Percentiles rank a stretch among this genome's conserved stretches.
Evolutionary conservation across 176 grass and related monocot genomes (phyloP).

Genomic region (Musa itinerans): DNA sequence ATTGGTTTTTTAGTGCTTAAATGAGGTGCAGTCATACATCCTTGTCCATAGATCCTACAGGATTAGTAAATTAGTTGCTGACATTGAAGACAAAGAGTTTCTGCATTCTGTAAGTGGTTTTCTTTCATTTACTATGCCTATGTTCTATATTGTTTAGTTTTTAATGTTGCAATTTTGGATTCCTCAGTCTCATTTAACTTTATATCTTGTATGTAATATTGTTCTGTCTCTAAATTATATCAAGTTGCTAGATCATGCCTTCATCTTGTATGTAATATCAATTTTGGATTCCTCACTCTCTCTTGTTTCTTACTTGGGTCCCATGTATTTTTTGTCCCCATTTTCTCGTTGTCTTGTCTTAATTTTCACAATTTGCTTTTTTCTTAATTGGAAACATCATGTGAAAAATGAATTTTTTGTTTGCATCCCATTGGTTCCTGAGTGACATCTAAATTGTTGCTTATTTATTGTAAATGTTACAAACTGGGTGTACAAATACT

Average conservation of each 20-base stretch:
- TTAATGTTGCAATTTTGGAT: neutral
- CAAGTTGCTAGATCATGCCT: neutral
- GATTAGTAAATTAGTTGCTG: constrained; percentile 19
- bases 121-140: neutral
- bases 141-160: neutral
- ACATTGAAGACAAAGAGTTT: constrained; percentile 44
- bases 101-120: constrained; percentile 46
- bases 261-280: no score
- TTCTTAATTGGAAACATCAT: no score
- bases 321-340: neutral
- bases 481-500: no score
- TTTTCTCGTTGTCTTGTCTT: neutral
- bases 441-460: no score
- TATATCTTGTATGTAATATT: neutral
- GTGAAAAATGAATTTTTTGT: no score
- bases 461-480: no score
- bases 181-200: neutral
- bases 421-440: no score
- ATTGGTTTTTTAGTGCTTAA: constrained; percentile 28
- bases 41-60: constrained; percentile 44
- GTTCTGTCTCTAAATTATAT: neutral
- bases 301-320: no score
- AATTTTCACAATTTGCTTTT: no score
- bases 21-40: constrained; percentile 96
- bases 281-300: no score